Base-by-base conservation (phyloP, 2,329 filamentous ascomycete genomes). In the Colletotrichum truncatum region DNA sequence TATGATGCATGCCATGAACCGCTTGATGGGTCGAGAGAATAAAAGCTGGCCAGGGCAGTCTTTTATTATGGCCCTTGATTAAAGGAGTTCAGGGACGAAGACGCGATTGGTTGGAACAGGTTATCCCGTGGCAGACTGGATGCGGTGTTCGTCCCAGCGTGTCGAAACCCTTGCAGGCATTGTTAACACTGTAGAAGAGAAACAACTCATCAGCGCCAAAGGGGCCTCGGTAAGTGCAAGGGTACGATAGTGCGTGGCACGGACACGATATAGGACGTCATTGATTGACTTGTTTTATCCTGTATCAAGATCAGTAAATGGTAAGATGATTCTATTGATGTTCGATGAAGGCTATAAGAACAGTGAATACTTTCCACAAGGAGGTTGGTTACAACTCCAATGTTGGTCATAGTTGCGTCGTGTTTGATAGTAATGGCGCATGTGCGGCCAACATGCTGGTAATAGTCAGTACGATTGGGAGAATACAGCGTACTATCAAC, bases 21-120 rank as follows among this genome's bases (percentile, higher is more conserved):
- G 16, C 32, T 26, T 18, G 7, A 34, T 53, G 36, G 18, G 6
- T n/a, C 32, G 28, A 30, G 30, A 39, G 49, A 38, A 11, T 18
- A 21, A 28, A 36, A 34, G n/a, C 11, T 11, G 25, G n/a, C 39
- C 8, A 8, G 32, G 30, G 45, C 41, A 6, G 18, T 23, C 9
- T 11, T 39, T 3, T 4, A 25, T 16, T 11, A 8, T 3, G 21
- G 21, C 10, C 14, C 23, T 7, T 21, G 23, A 14, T 6, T n/a
- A 18, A n/a, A 25, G 11, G 16, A 32, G 16, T 25, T 12, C 6
- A 43, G 14, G 30, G 14, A 28, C 2, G 21, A 12, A 45, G 43
- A 64, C 59, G 60, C 60, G 54, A 64, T 52, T 64, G 60, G 60
- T 6, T 38, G 5, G 30, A 7, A 9, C 7, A 12, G 23, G 7